A percentile compares a stretch with the other conserved stretches of the same genome.
Conservation (phyloP, 1,284 basidiomycete species). For the Marasmius tenuissimus region DNA sequence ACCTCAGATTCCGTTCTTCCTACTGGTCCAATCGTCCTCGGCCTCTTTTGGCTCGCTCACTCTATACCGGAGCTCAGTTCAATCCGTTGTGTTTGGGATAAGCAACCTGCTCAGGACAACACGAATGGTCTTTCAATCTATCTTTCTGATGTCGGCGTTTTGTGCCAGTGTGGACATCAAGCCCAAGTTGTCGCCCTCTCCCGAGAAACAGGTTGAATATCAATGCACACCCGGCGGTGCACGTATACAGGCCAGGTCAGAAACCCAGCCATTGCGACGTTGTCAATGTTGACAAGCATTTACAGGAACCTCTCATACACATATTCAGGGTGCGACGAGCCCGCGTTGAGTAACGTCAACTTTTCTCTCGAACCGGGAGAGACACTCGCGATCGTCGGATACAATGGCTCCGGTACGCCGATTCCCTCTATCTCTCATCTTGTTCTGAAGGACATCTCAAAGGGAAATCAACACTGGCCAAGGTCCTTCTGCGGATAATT, state of each 20-base stretch:
- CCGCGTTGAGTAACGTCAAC: conserved; percentile 66
- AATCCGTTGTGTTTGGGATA: conserved; percentile 64
- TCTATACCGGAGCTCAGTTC: conserved; percentile 75
- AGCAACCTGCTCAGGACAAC: conserved; percentile 59
- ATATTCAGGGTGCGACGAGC: conserved; percentile 69
- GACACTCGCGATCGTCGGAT: conserved; percentile 80
- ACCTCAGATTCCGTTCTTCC: conserved; percentile 63
- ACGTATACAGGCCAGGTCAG: conserved; percentile 67
- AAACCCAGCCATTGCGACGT: conserved; percentile 14
- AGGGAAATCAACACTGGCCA: conserved; percentile 14
- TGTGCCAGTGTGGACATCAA: conserved; percentile 70
- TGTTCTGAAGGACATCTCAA: conserved; percentile 7
- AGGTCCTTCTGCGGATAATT: conserved; percentile 69
- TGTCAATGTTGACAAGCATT: neutral
- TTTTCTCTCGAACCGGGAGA: conserved; percentile 73
- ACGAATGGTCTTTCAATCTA: conserved; percentile 72
- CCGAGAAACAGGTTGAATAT: conserved; percentile 50
- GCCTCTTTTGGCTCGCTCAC: conserved; percentile 74
- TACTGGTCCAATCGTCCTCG: conserved; percentile 71
- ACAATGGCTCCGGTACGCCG: conserved; percentile 71
- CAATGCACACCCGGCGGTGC: conserved; percentile 52
- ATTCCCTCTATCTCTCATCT: conserved; percentile 5
- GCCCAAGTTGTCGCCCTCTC: conserved; percentile 61
- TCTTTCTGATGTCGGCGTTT: conserved; percentile 83
- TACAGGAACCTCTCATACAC: conserved; percentile 68